Percentiles rank a stretch among this genome's conserved stretches.
Conservation (phyloP, 306 rosid genomes). For the Psophocarpus tetragonolobus region DNA sequence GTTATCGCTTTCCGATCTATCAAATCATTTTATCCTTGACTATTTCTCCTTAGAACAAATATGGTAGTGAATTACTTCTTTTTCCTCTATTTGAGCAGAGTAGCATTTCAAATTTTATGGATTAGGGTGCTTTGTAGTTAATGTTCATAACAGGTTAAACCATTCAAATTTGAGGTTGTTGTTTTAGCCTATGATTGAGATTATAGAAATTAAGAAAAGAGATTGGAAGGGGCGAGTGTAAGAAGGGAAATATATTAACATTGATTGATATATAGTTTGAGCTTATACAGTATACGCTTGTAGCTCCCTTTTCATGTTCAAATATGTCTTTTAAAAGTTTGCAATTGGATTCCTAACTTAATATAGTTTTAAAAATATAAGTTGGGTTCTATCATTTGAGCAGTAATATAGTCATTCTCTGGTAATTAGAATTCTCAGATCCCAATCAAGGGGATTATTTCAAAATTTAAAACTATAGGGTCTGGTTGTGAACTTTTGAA, state of each 20-base stretch:
- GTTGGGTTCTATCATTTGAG: neutral
- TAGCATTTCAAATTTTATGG: neutral
- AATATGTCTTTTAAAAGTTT: neutral
- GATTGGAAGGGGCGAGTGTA: neutral
- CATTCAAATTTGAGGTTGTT: neutral
- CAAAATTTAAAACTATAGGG: neutral
- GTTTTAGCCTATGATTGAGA: slow-evolving; percentile 16
- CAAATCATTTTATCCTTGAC: neutral
- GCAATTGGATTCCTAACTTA: neutral
- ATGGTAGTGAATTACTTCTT: neutral
- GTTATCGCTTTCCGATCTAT: slow-evolving; percentile 8
- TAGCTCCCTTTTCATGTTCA: neutral
- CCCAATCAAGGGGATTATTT: neutral
- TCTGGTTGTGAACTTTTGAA: neutral
- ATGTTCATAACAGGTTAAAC: neutral
- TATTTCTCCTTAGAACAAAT: neutral
- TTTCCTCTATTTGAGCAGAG: neutral
- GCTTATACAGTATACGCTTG: neutral
- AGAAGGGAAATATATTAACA: neutral
- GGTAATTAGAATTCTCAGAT: neutral
- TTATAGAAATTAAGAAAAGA: neutral
- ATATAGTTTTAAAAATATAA: neutral
- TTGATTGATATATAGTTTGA: neutral
- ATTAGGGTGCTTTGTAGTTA: neutral
- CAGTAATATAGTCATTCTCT: neutral